phyloP scores from a whole-genome alignment of 1,284 basidiomycete genomes.

The Bjerkandera adusta region DNA sequence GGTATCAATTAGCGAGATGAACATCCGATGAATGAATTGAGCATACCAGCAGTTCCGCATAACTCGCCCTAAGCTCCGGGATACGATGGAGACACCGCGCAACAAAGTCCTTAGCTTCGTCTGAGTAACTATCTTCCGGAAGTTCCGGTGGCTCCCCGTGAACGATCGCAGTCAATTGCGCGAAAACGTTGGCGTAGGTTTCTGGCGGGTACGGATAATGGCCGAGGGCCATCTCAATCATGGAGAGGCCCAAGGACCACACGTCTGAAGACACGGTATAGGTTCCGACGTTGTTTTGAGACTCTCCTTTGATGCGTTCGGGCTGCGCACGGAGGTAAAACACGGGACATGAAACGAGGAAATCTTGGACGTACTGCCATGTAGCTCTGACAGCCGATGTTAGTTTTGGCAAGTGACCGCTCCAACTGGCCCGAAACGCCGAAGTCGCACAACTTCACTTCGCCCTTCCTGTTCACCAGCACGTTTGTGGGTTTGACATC shows the following conservation, averaged over 20 bases:
- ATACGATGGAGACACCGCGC: conserved; percentile 72
- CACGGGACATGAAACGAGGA: not conserved
- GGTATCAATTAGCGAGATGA: not conserved
- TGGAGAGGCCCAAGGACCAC: conserved; percentile 95
- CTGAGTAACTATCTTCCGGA: conserved; percentile 50
- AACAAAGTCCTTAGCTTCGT: conserved; percentile 59
- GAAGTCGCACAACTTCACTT: conserved; percentile 97
- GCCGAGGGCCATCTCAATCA: conserved; percentile 92
- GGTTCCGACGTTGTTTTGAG: conserved; percentile 80
- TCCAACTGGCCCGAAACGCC: conserved; percentile 98
- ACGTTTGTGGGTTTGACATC: conserved; percentile 99
- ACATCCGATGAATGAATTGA: conserved; percentile 7
- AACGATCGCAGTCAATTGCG: conserved; percentile 94
- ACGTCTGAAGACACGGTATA: conserved; percentile 98
- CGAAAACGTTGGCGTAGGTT: conserved; percentile 96
- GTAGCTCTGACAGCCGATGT: conserved; percentile 98
- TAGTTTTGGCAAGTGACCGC: conserved; percentile 95
- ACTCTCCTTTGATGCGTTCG: conserved; percentile 94
- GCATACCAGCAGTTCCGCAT: conserved; percentile 73
- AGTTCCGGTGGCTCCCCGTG: conserved; percentile 90
- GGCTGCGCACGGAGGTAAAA: conserved; percentile 51
- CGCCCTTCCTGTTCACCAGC: conserved; percentile 85
- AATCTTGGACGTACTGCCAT: conserved; percentile 79
- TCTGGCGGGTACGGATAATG: conserved; percentile 98
- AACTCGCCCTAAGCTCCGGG: conserved; percentile 78